Percentiles rank a stretch among this genome's conserved stretches.
Conservation (phyloP, 176 grass and related monocot genomes). For the Urochloa ruziziensis region DNA sequence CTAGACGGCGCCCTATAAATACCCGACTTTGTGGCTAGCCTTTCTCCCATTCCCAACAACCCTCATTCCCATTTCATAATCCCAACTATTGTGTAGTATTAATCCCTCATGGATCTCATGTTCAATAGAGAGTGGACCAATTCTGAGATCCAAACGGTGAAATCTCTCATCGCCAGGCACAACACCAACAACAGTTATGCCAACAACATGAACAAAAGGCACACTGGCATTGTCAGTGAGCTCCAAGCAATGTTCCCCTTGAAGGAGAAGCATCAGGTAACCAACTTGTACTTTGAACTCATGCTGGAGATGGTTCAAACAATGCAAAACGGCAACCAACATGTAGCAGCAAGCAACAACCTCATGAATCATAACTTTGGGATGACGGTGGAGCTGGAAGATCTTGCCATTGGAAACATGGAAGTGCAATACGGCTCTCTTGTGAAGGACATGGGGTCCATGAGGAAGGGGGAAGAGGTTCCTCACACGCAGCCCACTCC, state of each 20-base stretch:
- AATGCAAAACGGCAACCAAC: background rate
- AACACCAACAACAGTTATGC: background rate
- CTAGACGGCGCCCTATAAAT: background rate
- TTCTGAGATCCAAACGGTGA: background rate
- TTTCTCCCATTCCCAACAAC: background rate
- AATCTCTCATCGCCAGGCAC: background rate
- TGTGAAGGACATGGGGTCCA: background rate
- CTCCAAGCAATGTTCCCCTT: background rate
- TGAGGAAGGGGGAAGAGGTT: background rate
- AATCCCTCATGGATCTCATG: background rate
- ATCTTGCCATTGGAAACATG: background rate
- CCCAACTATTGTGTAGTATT: background rate
- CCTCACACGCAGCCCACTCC: background rate
- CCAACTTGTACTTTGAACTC: slow-evolving; percentile 10
- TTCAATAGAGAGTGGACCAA: background rate
- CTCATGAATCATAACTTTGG: background rate
- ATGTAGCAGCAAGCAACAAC: background rate
- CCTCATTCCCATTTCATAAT: background rate
- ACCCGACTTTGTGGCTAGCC: background rate
- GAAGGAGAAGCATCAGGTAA: slow-evolving; percentile 28
- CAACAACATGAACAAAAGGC: background rate
- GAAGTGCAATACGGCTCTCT: background rate
- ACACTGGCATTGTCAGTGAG: background rate
- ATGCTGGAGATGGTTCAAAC: background rate
- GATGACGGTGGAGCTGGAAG: background rate